Evolutionary conservation across 2,329 filamentous ascomycete genomes (phyloP).

Genomic region (Arthrobotrys pseudoclavata): DNA sequence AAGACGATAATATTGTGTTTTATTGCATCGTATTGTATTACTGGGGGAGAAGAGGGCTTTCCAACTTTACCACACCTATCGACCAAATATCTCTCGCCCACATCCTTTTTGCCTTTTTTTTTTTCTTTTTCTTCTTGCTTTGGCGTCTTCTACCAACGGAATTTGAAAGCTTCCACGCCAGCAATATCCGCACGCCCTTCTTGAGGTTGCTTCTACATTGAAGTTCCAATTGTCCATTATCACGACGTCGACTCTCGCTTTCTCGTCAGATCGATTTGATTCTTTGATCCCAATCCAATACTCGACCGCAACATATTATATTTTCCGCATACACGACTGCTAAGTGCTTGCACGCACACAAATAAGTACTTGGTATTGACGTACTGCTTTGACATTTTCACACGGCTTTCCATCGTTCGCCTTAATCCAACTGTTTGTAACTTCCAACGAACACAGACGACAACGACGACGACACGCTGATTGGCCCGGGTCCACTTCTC

Average conservation of each 20-base stretch:
- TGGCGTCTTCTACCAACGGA: constrained; percentile 1
- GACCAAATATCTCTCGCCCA: background rate
- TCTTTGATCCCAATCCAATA: background rate
- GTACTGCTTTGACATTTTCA: background rate
- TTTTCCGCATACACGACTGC: background rate
- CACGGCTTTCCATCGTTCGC: background rate
- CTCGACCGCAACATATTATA: background rate
- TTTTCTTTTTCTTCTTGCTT: background rate
- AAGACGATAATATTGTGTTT: background rate
- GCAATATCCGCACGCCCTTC: background rate
- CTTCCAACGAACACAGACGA: constrained; percentile 2
- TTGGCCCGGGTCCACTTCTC: constrained; percentile 12
- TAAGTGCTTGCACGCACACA: too few species aligned
- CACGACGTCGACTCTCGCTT: background rate
- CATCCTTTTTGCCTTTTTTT: background rate
- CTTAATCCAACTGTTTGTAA: background rate
- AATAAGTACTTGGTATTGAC: background rate
- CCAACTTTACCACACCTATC: background rate
- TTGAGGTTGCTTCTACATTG: background rate
- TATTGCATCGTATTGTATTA: background rate
- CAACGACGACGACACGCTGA: constrained; percentile 21
- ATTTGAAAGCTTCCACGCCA: constrained; percentile 17
- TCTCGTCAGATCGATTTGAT: background rate
- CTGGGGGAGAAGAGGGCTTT: background rate
- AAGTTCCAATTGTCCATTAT: background rate